Conservation (phyloP, 345 rosid species). For the Brassica rapa region DNA sequence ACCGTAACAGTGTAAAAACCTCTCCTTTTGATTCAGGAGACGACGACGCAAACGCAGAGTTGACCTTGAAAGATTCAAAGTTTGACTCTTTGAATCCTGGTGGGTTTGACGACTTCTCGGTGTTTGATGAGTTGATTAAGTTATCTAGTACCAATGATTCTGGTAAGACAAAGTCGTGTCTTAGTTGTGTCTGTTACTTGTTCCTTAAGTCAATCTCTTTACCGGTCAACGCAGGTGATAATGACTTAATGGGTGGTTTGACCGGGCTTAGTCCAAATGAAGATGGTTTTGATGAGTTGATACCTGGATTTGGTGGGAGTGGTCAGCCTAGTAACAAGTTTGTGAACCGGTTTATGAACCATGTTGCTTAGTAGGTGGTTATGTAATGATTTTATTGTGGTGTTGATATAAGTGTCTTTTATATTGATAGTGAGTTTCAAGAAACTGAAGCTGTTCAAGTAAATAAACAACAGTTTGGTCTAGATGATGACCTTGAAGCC, state of each 20-base stretch:
- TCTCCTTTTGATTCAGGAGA: not conserved
- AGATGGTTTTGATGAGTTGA: conserved; percentile 61
- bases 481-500: not conserved
- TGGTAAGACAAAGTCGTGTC: not conserved
- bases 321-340: conserved; percentile 48
- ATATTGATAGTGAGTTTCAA: not conserved
- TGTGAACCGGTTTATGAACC: conserved; percentile 4
- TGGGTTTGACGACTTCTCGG: not conserved
- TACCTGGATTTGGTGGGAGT: conserved; percentile 67
- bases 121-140: conserved; percentile 3
- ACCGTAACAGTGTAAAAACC: conserved; percentile 17
- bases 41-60: not conserved
- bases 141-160: not conserved
- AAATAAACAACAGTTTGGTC: not conserved
- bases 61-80: not conserved
- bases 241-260: conserved; percentile 62
- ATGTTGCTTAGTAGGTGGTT: not conserved
- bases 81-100: conserved; percentile 15
- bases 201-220: not conserved
- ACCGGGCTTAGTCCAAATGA: too few species aligned
- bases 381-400: not conserved
- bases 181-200: not conserved
- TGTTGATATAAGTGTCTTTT: not conserved
- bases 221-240: conserved; percentile 25
- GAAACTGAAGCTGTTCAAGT: not conserved